phyloP scores from a whole-genome alignment of 371 early-diverging fungal genomes.

The Parasitella parasitica region DNA sequence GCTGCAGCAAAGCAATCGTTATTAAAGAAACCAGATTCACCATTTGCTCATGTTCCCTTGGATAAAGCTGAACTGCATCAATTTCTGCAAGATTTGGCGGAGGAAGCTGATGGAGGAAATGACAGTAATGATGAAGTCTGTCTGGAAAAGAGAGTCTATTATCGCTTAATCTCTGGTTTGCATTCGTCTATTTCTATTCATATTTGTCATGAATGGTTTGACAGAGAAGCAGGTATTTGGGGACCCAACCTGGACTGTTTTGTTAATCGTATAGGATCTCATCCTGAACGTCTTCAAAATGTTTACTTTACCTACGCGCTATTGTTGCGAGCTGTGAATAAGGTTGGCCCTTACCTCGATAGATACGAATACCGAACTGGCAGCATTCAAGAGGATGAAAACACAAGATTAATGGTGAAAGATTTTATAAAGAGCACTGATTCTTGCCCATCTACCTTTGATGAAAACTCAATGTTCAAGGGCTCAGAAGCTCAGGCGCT shows the following conservation, averaged over 20 bases:
- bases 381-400: conserved; percentile 51
- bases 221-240: conserved; percentile 86
- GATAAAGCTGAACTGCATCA: conserved; percentile 33
- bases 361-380: conserved; percentile 71
- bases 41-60: conserved; percentile 37
- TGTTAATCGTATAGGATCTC: conserved; percentile 79
- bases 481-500: conserved; percentile 54
- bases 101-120: conserved; percentile 38
- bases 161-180: conserved; percentile 89
- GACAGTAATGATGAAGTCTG: conserved; percentile 60
- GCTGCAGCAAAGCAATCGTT: background rate
- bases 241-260: conserved; percentile 89
- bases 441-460: conserved; percentile 79
- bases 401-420: conserved; percentile 55
- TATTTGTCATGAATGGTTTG: conserved; percentile 90
- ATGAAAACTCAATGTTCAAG: conserved; percentile 84
- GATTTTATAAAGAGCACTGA: conserved; percentile 59
- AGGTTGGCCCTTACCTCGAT: conserved; percentile 77
- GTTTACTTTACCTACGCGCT: conserved; percentile 91
- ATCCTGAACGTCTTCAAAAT: conserved; percentile 92
- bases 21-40: conserved; percentile 31
- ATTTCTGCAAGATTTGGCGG: conserved; percentile 52
- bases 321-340: conserved; percentile 79
- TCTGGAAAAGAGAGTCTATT: conserved; percentile 90
- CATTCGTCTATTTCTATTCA: conserved; percentile 98